These are phyloP conservation scores for Acacia pycnantha DNA, from an alignment of 331 rosid species.

Conservation along the genomic window DNA sequence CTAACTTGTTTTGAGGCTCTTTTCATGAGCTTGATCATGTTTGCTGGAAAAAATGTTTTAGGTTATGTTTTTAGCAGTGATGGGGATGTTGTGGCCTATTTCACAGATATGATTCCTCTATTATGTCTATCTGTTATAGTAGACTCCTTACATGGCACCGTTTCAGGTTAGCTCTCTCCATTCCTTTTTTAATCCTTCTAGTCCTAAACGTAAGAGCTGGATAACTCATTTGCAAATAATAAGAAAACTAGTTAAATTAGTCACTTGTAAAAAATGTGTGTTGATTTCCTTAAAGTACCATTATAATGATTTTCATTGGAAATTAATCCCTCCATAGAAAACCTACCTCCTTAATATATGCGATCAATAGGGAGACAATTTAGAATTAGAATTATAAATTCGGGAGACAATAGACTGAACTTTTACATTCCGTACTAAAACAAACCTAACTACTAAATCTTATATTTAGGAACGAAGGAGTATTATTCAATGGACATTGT, in stretches of 20 bases:
- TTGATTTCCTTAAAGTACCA: no score
- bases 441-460: no score
- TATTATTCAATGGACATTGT: background rate
- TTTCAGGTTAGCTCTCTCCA: conserved; percentile 41
- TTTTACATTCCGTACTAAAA: no score
- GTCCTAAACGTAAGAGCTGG: background rate
- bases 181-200: background rate
- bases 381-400: no score
- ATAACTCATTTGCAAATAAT: no score
- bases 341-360: background rate
- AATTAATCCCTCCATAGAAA: background rate
- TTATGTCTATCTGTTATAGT: conserved; percentile 38
- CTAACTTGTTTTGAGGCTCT: conserved; percentile 40
- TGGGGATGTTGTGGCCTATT: conserved; percentile 48
- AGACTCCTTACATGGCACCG: conserved; percentile 39
- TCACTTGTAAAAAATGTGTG: no score
- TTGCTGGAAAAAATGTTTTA: conserved; percentile 27
- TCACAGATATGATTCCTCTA: conserved; percentile 46
- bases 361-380: background rate
- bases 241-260: no score
- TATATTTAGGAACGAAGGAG: no score
- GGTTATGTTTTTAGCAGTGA: conserved; percentile 50
- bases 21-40: conserved; percentile 36
- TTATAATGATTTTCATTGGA: background rate
- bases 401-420: no score